These are phyloP conservation scores for Aphanomyces stellatus DNA, from an alignment of 352 stramenopile species.

Conservation along the genomic window DNA sequence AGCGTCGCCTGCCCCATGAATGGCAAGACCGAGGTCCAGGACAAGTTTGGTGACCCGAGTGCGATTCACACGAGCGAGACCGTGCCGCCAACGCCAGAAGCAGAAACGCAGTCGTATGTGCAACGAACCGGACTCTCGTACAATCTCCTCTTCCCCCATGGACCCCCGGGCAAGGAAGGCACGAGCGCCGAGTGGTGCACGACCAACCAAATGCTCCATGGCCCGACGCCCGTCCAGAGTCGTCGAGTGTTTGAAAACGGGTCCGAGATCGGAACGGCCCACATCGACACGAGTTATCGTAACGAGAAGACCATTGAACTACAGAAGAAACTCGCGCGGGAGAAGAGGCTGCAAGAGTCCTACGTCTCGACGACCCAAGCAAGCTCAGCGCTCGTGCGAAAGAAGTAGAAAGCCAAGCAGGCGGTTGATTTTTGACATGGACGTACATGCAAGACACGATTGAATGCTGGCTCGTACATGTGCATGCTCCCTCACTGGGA, in stretches of 20 bases:
- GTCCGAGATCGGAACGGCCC: conserved; percentile 47
- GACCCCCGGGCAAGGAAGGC: conserved; percentile 22
- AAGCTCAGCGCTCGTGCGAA: conserved; percentile 14
- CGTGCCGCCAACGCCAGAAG: conserved; percentile 36
- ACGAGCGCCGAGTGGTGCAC: conserved; percentile 16
- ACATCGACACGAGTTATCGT: conserved; percentile 32
- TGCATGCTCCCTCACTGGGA: no score
- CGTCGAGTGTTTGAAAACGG: conserved; percentile 34
- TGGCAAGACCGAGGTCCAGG: conserved; percentile 37
- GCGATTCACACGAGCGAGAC: conserved; percentile 39
- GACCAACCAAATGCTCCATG: conserved; percentile 40
- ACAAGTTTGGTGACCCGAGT: conserved; percentile 44
- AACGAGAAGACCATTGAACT: conserved; percentile 23
- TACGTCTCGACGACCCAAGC: conserved; percentile 56
- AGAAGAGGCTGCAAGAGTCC: conserved; percentile 39
- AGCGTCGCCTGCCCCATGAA: conserved; percentile 34
- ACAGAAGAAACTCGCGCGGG: conserved; percentile 27
- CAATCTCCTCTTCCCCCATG: conserved; percentile 67
- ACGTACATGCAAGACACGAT: no score
- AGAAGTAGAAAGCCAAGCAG: no score
- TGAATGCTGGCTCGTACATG: no score
- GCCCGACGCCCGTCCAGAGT: conserved; percentile 34
- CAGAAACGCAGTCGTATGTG: conserved; percentile 46
- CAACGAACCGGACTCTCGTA: conserved; percentile 52
- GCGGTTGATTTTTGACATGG: no score